Conservation (phyloP, 495 filamentous ascomycete species). For the Chlorociboria aeruginascens region DNA sequence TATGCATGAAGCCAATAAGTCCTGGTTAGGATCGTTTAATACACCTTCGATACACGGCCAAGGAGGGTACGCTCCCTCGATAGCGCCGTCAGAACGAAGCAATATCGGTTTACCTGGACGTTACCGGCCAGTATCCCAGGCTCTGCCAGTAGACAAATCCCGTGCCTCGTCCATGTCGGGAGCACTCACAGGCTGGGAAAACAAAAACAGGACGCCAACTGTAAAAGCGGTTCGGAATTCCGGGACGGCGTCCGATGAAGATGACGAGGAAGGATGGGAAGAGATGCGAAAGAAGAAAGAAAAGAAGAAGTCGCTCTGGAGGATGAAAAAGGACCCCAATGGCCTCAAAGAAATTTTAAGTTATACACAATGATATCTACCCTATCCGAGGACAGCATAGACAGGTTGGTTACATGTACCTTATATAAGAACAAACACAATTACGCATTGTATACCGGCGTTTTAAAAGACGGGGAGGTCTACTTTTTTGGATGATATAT, state of each 20-base stretch:
- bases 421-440: too few relatives aligned
- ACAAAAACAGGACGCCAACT: slow-evolving; percentile 23
- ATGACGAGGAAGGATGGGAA: slow-evolving; percentile 73
- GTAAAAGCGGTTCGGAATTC: slow-evolving; percentile 16
- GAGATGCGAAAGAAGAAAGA: slow-evolving; percentile 79
- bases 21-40: slow-evolving; percentile 34
- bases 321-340: slow-evolving; percentile 42
- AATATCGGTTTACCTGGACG: slow-evolving; percentile 81
- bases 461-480: too few relatives aligned
- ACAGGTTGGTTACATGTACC: too few relatives aligned
- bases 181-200: slow-evolving; percentile 35
- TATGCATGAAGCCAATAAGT: slow-evolving; percentile 59
- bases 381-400: too few relatives aligned
- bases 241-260: slow-evolving; percentile 51
- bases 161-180: slow-evolving; percentile 42
- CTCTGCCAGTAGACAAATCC: slow-evolving; percentile 23
- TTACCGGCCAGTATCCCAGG: slow-evolving; percentile 80
- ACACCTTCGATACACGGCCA: slow-evolving; percentile 31
- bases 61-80: slow-evolving; percentile 45
- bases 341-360: slow-evolving; percentile 17
- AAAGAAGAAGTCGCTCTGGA: slow-evolving; percentile 66
- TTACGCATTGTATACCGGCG: too few relatives aligned
- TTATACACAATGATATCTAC: slow-evolving; percentile 3
- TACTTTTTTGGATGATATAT: too few relatives aligned
- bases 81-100: slow-evolving; percentile 89